phyloP scores from a whole-genome alignment of 2,329 filamentous ascomycete species.

The Teratosphaeria viscida region DNA sequence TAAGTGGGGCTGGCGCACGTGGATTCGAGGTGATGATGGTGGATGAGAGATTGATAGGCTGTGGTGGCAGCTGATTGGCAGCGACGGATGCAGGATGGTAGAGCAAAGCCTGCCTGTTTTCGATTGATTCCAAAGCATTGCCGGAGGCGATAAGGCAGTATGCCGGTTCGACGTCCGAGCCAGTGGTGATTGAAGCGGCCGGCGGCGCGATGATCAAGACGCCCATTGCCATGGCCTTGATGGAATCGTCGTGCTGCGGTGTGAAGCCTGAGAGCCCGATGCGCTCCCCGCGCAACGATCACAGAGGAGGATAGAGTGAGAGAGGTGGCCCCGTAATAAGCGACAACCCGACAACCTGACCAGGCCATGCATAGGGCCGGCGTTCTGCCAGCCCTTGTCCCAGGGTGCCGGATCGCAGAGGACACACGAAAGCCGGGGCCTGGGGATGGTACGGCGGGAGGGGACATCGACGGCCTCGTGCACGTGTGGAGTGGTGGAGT shows the following conservation, averaged over 20 bases:
- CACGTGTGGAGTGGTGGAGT: too few species aligned
- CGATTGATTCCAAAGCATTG: background rate
- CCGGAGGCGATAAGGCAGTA: background rate
- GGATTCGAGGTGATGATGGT: background rate
- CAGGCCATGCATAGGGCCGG: background rate
- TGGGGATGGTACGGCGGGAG: too few species aligned
- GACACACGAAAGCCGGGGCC: too few species aligned
- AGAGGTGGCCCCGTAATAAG: too few species aligned
- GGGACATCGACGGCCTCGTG: too few species aligned
- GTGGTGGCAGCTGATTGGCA: background rate
- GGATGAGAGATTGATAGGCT: background rate
- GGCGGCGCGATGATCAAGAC: background rate
- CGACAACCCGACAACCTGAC: background rate
- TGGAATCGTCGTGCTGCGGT: too few species aligned
- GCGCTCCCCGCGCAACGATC: background rate
- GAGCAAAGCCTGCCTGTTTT: background rate
- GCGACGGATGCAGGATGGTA: background rate
- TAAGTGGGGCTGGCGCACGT: background rate
- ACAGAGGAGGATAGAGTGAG: background rate
- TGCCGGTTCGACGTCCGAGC: background rate
- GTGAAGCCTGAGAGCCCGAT: background rate
- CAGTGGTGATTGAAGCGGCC: background rate
- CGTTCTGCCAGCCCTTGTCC: background rate
- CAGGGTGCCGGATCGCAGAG: background rate
- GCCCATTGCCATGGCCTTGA: background rate